A percentile compares a stretch with the other conserved stretches of the same genome.
These are phyloP conservation scores for Chlorella sp. DNA, from an alignment of 139 green algal species.

Conservation along the genomic window DNA sequence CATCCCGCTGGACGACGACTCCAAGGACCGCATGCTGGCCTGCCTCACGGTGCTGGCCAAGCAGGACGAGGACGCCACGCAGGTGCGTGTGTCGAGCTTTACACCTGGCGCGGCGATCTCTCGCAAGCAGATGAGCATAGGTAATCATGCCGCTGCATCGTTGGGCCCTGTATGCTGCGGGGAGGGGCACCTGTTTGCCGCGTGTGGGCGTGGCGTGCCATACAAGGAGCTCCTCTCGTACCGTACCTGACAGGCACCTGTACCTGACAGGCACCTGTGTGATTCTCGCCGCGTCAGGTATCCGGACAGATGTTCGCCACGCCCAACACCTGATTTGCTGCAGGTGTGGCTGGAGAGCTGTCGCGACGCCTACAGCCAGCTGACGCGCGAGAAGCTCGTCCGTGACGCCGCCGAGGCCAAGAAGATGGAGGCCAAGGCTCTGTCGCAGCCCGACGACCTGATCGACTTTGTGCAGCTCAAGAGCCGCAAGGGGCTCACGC, in stretches of 20 bases:
- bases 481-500: constrained; percentile 59
- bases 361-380: constrained; percentile 61
- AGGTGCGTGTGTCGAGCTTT: constrained; percentile 18
- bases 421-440: constrained; percentile 31
- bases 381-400: constrained; percentile 59
- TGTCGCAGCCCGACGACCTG: constrained; percentile 50
- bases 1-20: constrained; percentile 70
- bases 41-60: constrained; percentile 63
- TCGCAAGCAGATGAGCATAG: too few species aligned
- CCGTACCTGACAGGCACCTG: too few species aligned
- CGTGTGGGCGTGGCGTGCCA: too few species aligned
- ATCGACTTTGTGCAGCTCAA: constrained; percentile 69
- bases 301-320: too few species aligned
- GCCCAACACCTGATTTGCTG: too few species aligned
- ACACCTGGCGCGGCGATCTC: too few species aligned
- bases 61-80: constrained; percentile 8
- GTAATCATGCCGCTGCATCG: too few species aligned
- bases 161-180: too few species aligned
- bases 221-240: too few species aligned
- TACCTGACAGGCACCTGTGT: too few species aligned
- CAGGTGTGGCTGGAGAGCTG: constrained; percentile 79
- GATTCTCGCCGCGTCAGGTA: too few species aligned
- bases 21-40: constrained; percentile 68
- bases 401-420: constrained; percentile 62
- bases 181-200: too few species aligned